Base-by-base conservation (phyloP, 768 basidiomycete species). In the Tremella mesenterica region DNA sequence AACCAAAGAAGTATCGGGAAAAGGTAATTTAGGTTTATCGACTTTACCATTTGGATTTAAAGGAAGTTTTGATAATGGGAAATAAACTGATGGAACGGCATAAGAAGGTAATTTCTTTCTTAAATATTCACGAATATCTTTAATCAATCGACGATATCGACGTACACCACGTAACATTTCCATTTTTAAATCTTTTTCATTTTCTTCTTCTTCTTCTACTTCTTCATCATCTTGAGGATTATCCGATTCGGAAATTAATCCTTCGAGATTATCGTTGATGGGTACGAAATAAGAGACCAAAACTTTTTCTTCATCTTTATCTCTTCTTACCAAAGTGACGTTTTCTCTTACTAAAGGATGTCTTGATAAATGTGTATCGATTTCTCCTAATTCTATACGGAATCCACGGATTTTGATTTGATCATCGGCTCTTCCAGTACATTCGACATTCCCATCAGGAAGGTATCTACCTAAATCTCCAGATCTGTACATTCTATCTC, bases 371-470 rank as follows among this genome's bases (percentile, higher is more conserved):
- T 93, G 84, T 0, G 88, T 95, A 71, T 99, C 95, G 60, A 99
- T 95, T 73, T 99, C 95, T 14, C 92, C 92, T 6, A 97, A 80
- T 72, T 99, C 95, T 66, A 99, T 97, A 23, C 95, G 80, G 83
- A 99, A 99, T 1, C 95, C 95, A 50, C 95, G 86, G 73, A 99
- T 97, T 77, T 99, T 97, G 76, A 99, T 88, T 70, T 99, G 95
- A 69, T 97, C 93, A 70, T 99, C 95, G 1, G 93, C 92, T 20
- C 95, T 82, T 18, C 95, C 95, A 0, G 88, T 91, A 70, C 95
- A 97, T 73, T 99, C 95, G 10, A 99, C 95, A 28, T 81, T 82
- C 4, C 95, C 95, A 70, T 86, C 81, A 1, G 95, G 88, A 28
- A 85, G 77, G 73, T 99, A 99, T 4, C 95, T 83, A 2, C 95